These are phyloP conservation scores for Trichoderma aggressivum DNA, from an alignment of 2,329 filamentous ascomycete genomes.

Conservation along the genomic window DNA sequence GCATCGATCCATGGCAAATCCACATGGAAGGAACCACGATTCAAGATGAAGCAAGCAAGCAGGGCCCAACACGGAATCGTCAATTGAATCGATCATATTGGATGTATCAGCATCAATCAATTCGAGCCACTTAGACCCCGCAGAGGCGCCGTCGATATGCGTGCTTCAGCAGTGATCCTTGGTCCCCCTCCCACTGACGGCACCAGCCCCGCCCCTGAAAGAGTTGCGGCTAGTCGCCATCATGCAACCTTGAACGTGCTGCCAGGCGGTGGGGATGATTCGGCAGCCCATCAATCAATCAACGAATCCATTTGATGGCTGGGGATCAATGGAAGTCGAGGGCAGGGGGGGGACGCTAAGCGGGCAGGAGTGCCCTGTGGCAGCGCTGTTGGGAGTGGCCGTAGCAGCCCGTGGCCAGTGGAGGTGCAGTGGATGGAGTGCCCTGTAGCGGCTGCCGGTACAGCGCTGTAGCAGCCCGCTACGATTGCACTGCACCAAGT, in stretches of 20 bases:
- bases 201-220: constrained; percentile 12
- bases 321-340: too few relatives aligned
- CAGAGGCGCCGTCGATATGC: constrained; percentile 29
- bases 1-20: too few relatives aligned
- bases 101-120: background rate
- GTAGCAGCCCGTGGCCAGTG: background rate
- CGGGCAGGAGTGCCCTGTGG: too few relatives aligned
- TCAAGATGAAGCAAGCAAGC: too few relatives aligned
- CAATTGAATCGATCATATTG: background rate
- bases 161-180: constrained; percentile 29
- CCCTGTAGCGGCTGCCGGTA: background rate
- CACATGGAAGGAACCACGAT: too few relatives aligned
- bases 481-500: background rate
- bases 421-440: background rate
- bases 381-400: background rate
- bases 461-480: background rate
- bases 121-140: constrained; percentile 31
- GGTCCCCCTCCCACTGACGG: constrained; percentile 23
- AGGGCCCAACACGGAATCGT: too few relatives aligned
- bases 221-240: constrained; percentile 5
- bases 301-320: too few relatives aligned
- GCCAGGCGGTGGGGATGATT: constrained; percentile 11
- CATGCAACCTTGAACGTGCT: constrained; percentile 11
- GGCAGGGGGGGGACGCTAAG: too few relatives aligned
- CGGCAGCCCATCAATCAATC: too few relatives aligned